Evolutionary conservation across 2,329 filamentous ascomycete species (phyloP).

Genomic region (Cucurbitaria berberidis): DNA sequence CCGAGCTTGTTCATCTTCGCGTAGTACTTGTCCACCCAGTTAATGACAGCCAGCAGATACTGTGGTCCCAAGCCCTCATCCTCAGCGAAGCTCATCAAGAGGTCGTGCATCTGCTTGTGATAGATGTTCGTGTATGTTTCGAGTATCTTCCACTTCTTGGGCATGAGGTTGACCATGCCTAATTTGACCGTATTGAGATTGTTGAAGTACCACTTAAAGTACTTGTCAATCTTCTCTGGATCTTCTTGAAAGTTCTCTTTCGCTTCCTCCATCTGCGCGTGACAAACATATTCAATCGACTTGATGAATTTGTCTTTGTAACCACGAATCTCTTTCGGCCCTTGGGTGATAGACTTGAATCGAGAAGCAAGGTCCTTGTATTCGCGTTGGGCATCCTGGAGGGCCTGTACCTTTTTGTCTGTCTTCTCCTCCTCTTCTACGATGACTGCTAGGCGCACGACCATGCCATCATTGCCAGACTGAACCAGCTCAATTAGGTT

Average conservation of each 20-base stretch:
- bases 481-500: constrained; percentile 89
- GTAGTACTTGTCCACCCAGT: constrained; percentile 96
- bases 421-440: constrained; percentile 97
- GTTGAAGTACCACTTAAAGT: constrained; percentile 96
- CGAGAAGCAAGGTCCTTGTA: constrained; percentile 92
- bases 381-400: constrained; percentile 93
- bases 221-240: constrained; percentile 82
- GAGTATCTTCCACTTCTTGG: constrained; percentile 95
- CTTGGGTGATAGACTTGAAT: constrained; percentile 94
- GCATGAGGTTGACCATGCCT: constrained; percentile 90
- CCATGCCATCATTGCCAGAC: constrained; percentile 83
- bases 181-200: constrained; percentile 93
- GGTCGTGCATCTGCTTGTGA: constrained; percentile 94
- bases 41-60: constrained; percentile 88
- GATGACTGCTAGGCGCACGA: constrained; percentile 88
- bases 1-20: constrained; percentile 93
- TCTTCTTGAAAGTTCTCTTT: constrained; percentile 81
- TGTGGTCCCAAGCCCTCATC: constrained; percentile 83
- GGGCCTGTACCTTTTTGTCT: constrained; percentile 85
- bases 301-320: constrained; percentile 96
- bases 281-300: constrained; percentile 75
- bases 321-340: constrained; percentile 87
- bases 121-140: constrained; percentile 90
- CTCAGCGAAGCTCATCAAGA: constrained; percentile 81
- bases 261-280: constrained; percentile 74